A percentile compares a stretch with the other conserved stretches of the same genome.
These are phyloP conservation scores for Talaromyces sp. DNA, from an alignment of 2,329 filamentous ascomycete species.

Conservation along the genomic window DNA sequence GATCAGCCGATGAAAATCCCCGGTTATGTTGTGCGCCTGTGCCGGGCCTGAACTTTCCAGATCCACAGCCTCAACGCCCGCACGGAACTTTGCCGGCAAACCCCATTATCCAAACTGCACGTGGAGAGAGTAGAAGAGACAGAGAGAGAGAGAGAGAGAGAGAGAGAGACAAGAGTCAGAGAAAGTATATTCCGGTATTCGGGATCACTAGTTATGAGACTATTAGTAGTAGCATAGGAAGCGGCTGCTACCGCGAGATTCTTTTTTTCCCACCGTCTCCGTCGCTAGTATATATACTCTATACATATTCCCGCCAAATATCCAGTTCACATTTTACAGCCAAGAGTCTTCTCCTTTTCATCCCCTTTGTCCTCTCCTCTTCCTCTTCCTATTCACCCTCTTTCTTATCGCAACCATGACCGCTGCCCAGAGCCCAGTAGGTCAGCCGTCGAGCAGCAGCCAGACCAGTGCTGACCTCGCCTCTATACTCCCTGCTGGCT, in stretches of 20 bases:
- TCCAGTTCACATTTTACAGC: neutral
- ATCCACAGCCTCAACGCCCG: neutral
- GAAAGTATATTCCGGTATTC: neutral
- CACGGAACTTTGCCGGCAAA: neutral
- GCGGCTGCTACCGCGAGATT: neutral
- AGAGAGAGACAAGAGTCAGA: too few relatives aligned
- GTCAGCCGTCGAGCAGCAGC: neutral
- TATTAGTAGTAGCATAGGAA: neutral
- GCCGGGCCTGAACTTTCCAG: neutral
- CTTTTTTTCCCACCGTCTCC: neutral
- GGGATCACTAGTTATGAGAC: neutral
- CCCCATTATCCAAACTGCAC: neutral
- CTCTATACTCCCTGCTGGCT: slow-evolving; percentile 2
- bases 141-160: too few relatives aligned
- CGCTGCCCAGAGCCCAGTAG: neutral
- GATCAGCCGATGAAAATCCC: neutral
- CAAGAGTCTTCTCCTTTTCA: neutral
- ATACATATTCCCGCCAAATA: neutral
- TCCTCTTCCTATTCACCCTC: neutral
- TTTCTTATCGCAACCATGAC: neutral
- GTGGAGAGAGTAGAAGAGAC: neutral
- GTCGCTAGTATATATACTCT: neutral
- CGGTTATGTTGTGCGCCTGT: neutral
- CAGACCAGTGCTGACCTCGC: neutral
- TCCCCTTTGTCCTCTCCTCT: too few relatives aligned